phyloP scores from a whole-genome alignment of 768 basidiomycete species.

The Xerocomus brunneocitrinus region DNA sequence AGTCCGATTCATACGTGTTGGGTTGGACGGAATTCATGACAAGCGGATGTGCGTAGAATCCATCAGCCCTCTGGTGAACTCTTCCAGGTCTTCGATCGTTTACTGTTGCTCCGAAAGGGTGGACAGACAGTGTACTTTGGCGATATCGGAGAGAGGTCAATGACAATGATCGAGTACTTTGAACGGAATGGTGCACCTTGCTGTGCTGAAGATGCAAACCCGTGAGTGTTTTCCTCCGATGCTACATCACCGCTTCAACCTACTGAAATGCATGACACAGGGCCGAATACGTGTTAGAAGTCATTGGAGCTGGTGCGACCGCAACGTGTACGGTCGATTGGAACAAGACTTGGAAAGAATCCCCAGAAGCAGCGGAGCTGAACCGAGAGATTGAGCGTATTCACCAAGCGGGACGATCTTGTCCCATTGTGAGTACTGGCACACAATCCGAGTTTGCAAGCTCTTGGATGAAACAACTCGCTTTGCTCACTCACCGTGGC shows the following conservation, averaged over 20 bases:
- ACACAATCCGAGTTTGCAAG: conserved; percentile 34
- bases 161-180: conserved; percentile 21
- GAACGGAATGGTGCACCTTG: conserved; percentile 18
- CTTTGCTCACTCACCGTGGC: conserved; percentile 30
- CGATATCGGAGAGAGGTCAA: conserved; percentile 25
- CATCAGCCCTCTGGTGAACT: conserved; percentile 42
- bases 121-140: conserved; percentile 71
- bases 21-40: background rate
- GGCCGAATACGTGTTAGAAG: conserved; percentile 47
- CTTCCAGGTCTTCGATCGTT: conserved; percentile 49
- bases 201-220: conserved; percentile 20
- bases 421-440: conserved; percentile 15
- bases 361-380: conserved; percentile 35
- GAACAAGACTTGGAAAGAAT: conserved; percentile 46
- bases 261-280: conserved; percentile 16
- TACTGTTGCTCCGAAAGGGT: conserved; percentile 48
- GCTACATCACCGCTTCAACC: background rate
- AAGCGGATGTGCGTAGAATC: conserved; percentile 5
- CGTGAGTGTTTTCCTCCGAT: conserved; percentile 10
- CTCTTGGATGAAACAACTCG: conserved; percentile 36
- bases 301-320: conserved; percentile 55
- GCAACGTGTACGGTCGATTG: conserved; percentile 43
- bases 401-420: conserved; percentile 35
- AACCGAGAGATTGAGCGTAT: conserved; percentile 41
- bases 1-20: conserved; percentile 12